Evolutionary conservation across 495 filamentous ascomycete genomes (phyloP).

Genomic region (Aspergillus funiculosus): DNA sequence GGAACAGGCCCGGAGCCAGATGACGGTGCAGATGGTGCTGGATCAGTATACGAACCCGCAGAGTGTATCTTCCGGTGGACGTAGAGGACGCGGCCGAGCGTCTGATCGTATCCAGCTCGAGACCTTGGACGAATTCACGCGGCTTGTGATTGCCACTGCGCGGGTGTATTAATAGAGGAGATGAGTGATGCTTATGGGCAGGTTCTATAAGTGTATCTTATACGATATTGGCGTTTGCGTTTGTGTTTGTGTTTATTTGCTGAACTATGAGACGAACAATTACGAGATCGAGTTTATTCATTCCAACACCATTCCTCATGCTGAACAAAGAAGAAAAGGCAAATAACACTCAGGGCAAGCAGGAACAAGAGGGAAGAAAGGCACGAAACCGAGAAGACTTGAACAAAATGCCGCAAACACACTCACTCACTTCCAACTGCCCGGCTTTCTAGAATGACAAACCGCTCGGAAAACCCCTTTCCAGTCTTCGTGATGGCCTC

Average conservation of each 20-base stretch:
- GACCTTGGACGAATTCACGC: slow-evolving; percentile 3
- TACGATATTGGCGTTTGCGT: too few species aligned
- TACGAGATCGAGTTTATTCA: not conserved
- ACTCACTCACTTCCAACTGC: not conserved
- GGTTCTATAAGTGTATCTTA: too few species aligned
- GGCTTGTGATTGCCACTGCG: slow-evolving; percentile 1
- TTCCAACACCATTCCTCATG: not conserved
- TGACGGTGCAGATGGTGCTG: not conserved
- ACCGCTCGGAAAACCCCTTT: slow-evolving; percentile 6
- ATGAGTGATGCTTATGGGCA: not conserved
- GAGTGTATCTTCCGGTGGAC: not conserved
- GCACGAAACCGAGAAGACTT: too few species aligned
- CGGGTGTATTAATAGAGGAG: not conserved
- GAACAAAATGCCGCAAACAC: not conserved
- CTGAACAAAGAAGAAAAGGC: not conserved
- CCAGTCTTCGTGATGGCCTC: slow-evolving; percentile 3
- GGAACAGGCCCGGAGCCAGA: not conserved
- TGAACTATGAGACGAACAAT: not conserved
- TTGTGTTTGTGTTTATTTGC: too few species aligned
- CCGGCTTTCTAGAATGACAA: slow-evolving; percentile 3
- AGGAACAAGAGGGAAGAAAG: too few species aligned
- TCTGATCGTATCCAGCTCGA: slow-evolving; percentile 1
- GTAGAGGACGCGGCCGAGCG: not conserved
- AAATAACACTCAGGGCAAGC: not conserved
- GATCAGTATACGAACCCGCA: not conserved